Evolutionary conservation across 805 yeast genomes (phyloP), one percentile per base, ranked within the genome.

Genomic region (Ogataea dorogensis): DNA sequence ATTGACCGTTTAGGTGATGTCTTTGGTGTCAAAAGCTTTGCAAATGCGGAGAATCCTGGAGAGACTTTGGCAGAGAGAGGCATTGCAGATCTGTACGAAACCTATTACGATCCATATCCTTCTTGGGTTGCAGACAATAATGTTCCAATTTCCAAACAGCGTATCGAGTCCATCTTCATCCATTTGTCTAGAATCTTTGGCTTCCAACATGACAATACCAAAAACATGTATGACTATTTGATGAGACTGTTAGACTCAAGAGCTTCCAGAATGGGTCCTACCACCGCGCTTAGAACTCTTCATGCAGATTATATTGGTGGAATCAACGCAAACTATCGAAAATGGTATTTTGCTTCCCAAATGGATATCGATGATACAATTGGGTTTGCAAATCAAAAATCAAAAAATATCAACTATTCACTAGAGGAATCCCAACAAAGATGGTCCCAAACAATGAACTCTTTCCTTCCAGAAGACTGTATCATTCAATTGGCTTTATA

Each of bases 261-360:
- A 44, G 75, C 87, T 1, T 73, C 86, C 1, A 66, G 91, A 47
- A 71, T 77, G 74, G 66, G 72, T 1, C 75, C 85, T 0, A 44
- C 40, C 4, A 63, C 62, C 16, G 86, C 89, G 1, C 65, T 83
- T 28, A 61, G 64, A 34, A 67, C 83, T 0, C 49, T 83, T 7
- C 89, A 84, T 56, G 80, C 81, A 1, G 91, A 83, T 54, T 84
- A 81, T 51, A 77, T 83, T 51, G 86, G 87, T 3, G 93, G 91
- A 0, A 50, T 68, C 3, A 74, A 78, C 47, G 66, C 91, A 1
- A 83, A 83, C 51, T 83, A 75, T 53, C 69, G 72, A 41, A 82
- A 78, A 47, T 83, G 93, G 93, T 82, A 80, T 50, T 80, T 84
- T 61, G 86, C 87, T 1, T 75, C 86, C 3, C 77, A 74, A 42